Base-by-base conservation (phyloP, 2,329 filamentous ascomycete genomes). In the Boeremia lycopersici region DNA sequence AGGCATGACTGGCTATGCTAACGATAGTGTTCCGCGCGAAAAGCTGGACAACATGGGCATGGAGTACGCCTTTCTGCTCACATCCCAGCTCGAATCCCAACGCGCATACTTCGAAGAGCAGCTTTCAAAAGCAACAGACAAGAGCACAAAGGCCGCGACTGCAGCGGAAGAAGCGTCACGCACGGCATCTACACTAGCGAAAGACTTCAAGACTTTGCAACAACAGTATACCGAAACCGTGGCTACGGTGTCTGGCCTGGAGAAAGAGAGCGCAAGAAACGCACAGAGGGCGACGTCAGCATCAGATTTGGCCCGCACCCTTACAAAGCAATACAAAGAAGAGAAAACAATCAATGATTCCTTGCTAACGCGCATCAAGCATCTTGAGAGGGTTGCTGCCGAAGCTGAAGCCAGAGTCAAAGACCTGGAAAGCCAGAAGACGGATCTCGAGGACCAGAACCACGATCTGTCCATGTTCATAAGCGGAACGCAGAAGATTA, bases 61-160 rank as follows among this genome's bases (percentile, higher is more conserved):
- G 62, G 95, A 99, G 76, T 99, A 98, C 74, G 95, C 93, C 0
- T 93, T 97, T 70, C 85, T 99, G 2, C 84, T 99, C 10, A 96
- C 91, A 3, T 93, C 88, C 56, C 95, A 99, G 70, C 85, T 99
- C 2, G 95, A 98, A 72, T 92, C 89, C 38, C 95, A 99, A 73
- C 86, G 95, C 9, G 83, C 90, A 0, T 99, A 98, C 76, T 99
- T 96, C 65, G 93, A 98, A 73, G 93, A 96, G 64, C 86, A 96
- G 73, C 84, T 99, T 47, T 89, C 88, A 67, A 91, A 96, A 60
- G 91, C 91, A 0, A 92, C 89, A 0, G 91, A 96, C 74, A 98
- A 98, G 77, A 93, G 93, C 0, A 84, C 87, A 1, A 86, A 89
- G 67, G 91, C 93, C 0, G 82, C 85, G 0, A 81, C 85, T 0